Conservation (phyloP, 441 rosid genomes). For the Theobroma grandiflorum region DNA sequence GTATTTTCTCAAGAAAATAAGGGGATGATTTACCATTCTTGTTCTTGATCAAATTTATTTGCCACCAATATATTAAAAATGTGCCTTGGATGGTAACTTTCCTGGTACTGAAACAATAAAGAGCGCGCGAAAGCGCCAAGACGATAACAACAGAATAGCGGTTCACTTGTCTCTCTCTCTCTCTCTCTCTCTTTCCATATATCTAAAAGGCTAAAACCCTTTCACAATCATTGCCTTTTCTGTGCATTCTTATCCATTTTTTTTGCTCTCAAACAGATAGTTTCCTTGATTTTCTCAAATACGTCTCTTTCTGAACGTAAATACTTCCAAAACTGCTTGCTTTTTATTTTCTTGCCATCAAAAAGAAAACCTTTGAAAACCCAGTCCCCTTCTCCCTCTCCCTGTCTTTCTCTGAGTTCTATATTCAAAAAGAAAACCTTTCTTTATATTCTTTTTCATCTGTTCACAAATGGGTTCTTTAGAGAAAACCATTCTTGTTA, state of each 20-base stretch:
- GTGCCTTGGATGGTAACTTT: not conserved
- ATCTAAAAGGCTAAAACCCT: not conserved
- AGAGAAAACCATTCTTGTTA: constrained; percentile 65
- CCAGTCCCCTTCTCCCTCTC: not conserved
- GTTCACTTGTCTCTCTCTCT: not conserved
- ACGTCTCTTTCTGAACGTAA: not conserved
- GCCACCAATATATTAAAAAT: not conserved
- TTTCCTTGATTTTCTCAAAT: constrained; percentile 52
- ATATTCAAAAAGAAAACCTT: not conserved
- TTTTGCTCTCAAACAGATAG: not conserved
- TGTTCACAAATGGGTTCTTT: constrained; percentile 51
- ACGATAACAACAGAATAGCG: not conserved
- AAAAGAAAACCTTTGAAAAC: constrained; percentile 25
- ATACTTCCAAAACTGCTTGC: not conserved
- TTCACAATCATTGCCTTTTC: not conserved
- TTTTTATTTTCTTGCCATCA: not conserved
- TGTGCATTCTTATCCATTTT: not conserved
- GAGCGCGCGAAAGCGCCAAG: not conserved
- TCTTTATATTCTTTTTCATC: not conserved
- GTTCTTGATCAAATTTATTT: not conserved
- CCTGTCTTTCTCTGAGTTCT: not conserved
- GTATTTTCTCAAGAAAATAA: not conserved
- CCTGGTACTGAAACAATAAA: not conserved
- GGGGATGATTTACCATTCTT: not conserved
- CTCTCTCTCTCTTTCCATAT: not conserved